A percentile compares a stretch with the other conserved stretches of the same genome.
Conservation (phyloP, 805 yeast species). For the Wickerhamiella hasegawae region DNA sequence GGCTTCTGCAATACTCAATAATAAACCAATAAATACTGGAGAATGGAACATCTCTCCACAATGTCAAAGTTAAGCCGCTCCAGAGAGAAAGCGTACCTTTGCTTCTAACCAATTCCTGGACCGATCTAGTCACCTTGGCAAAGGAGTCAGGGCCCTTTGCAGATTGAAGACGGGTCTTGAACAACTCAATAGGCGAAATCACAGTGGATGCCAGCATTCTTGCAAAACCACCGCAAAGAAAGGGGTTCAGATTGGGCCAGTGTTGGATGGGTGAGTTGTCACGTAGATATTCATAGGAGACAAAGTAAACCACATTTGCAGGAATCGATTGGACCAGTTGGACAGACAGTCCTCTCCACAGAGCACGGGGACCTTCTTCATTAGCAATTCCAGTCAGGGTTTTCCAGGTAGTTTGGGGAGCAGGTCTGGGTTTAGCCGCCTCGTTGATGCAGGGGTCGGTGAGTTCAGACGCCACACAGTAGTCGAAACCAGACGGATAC, state of each 20-base stretch:
- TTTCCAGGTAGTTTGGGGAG: constrained; percentile 5
- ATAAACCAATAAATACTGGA: constrained; percentile 89
- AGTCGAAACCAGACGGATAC: constrained; percentile 23
- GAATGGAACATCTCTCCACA: constrained; percentile 97
- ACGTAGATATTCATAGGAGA: constrained; percentile 78
- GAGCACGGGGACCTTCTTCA: constrained; percentile 57
- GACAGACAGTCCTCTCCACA: constrained; percentile 81
- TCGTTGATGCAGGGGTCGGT: constrained; percentile 21
- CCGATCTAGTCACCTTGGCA: constrained; percentile 30
- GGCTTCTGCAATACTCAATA: constrained; percentile 33
- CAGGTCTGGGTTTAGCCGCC: constrained; percentile 30
- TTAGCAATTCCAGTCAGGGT: constrained; percentile 50
- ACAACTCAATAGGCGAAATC: constrained; percentile 74
- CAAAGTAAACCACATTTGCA: constrained; percentile 81
- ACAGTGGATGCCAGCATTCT: constrained; percentile 68
- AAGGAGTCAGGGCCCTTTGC: constrained; percentile 35
- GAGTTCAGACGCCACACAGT: constrained; percentile 23
- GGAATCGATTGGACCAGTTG: constrained; percentile 81
- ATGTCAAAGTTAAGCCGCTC: constrained; percentile 71
- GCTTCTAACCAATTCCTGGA: constrained; percentile 31
- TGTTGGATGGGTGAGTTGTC: constrained; percentile 46
- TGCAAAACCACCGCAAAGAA: constrained; percentile 74
- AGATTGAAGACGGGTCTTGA: constrained; percentile 84
- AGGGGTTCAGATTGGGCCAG: constrained; percentile 40
- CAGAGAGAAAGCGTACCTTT: constrained; percentile 55